Evolutionary conservation across 2,329 filamentous ascomycete genomes (phyloP).

Genomic region (Phialemonium atrogriseum): DNA sequence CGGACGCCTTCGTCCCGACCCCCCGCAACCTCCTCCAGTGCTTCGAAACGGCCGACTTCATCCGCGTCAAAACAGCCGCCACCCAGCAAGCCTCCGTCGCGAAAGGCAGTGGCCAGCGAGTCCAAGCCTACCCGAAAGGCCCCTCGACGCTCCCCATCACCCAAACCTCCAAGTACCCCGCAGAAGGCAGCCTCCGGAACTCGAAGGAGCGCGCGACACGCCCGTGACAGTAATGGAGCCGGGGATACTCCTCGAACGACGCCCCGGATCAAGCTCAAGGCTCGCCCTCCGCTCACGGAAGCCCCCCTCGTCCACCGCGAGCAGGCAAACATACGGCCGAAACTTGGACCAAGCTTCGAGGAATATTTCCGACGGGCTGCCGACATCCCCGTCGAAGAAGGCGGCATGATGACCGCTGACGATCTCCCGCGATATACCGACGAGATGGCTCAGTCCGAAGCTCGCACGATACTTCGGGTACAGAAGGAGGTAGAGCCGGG

Average conservation of each 20-base stretch:
- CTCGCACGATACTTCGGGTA: conserved; percentile 58
- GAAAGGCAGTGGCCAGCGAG: conserved; percentile 13
- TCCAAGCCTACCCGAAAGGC: conserved; percentile 18
- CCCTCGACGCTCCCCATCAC: conserved; percentile 33
- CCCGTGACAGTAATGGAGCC: conserved; percentile 19
- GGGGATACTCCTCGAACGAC: conserved; percentile 20
- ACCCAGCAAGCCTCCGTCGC: conserved; percentile 10
- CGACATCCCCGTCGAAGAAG: conserved; percentile 46
- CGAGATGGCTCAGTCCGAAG: conserved; percentile 60
- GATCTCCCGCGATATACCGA: conserved; percentile 50
- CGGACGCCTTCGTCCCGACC: conserved; percentile 12
- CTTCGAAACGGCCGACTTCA: conserved; percentile 6
- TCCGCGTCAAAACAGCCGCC: conserved; percentile 19
- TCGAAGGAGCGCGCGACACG: conserved; percentile 32
- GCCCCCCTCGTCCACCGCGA: conserved; percentile 54
- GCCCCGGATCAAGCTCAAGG: conserved; percentile 41
- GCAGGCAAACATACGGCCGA: conserved; percentile 44
- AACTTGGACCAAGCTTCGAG: conserved; percentile 44
- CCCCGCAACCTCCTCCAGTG: conserved; percentile 2
- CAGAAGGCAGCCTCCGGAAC: conserved; percentile 32
- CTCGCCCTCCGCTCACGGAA: conserved; percentile 29
- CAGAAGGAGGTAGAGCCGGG: conserved; percentile 67
- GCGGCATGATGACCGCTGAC: conserved; percentile 46
- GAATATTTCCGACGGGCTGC: conserved; percentile 48
- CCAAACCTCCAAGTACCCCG: conserved; percentile 24